phyloP scores from a whole-genome alignment of 176 grass and related monocot genomes.

The Dactylis glomerata region DNA sequence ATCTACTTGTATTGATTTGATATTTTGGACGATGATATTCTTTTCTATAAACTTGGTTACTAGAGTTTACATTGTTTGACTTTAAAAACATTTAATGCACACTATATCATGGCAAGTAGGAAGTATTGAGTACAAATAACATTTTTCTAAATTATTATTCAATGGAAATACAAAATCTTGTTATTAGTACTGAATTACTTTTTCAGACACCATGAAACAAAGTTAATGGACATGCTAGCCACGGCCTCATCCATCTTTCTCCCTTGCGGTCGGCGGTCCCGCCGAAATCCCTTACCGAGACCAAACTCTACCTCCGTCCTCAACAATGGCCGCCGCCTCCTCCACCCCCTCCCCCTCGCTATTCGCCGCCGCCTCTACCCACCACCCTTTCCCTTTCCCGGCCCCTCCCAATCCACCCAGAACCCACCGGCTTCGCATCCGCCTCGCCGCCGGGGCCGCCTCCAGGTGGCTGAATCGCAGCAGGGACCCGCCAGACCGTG shows the following conservation, averaged over 20 bases:
- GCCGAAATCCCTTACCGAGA: neutral
- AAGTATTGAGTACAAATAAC: too few species aligned
- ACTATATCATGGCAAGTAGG: too few species aligned
- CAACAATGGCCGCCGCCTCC: slow-evolving; percentile 16
- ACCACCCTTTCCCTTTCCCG: neutral
- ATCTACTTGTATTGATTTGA: too few species aligned
- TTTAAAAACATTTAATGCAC: too few species aligned
- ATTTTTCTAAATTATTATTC: too few species aligned
- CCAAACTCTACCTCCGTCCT: neutral
- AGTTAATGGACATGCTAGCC: too few species aligned
- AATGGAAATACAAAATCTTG: too few species aligned
- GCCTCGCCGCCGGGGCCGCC: neutral
- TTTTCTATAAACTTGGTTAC: too few species aligned
- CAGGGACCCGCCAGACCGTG: neutral
- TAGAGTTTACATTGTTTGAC: too few species aligned
- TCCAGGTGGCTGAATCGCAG: slow-evolving; percentile 30
- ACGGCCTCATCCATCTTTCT: neutral
- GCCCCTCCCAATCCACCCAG: neutral
- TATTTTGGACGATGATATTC: too few species aligned
- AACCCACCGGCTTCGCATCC: neutral
- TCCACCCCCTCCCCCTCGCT: neutral
- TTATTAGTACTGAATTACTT: too few species aligned
- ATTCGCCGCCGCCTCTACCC: neutral
- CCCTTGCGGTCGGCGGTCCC: neutral
- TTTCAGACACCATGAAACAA: too few species aligned